A percentile compares a stretch with the other conserved stretches of the same genome.
Conservation (phyloP, 2,329 filamentous ascomycete species). For the Fusarium kyushuense region DNA sequence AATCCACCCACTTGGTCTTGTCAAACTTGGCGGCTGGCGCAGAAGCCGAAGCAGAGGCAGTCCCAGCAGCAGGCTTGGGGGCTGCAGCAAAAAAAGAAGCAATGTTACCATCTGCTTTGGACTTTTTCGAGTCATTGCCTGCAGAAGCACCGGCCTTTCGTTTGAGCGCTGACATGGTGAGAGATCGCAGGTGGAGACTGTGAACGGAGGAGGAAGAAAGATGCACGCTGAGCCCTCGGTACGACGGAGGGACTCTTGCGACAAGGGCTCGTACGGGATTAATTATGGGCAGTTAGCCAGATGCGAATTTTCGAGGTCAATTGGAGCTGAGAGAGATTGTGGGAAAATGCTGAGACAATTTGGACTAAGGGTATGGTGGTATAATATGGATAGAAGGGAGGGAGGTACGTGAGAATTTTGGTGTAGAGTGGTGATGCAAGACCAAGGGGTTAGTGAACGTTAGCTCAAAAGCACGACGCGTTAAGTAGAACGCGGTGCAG, state of each 20-base stretch:
- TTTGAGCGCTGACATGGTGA: conserved; percentile 70
- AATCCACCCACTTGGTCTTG: conserved; percentile 89
- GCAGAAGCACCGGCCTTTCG: conserved; percentile 69
- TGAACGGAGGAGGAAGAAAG: conserved; percentile 25
- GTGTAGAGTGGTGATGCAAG: conserved; percentile 36
- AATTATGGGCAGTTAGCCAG: conserved; percentile 34
- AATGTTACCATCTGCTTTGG: conserved; percentile 81
- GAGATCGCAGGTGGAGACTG: conserved; percentile 36
- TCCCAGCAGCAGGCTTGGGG: conserved; percentile 64
- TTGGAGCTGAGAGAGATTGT: background rate
- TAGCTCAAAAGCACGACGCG: conserved; percentile 29
- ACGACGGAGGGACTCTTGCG: conserved; percentile 26
- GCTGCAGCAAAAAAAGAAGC: conserved; percentile 84
- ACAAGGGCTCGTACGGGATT: conserved; percentile 12
- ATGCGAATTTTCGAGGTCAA: background rate
- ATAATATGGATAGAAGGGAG: conserved; percentile 16
- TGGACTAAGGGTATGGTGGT: background rate
- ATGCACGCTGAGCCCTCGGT: conserved; percentile 38
- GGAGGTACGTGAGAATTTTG: conserved; percentile 25
- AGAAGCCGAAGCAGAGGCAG: conserved; percentile 44
- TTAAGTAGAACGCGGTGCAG: conserved; percentile 39
- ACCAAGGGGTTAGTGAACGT: conserved; percentile 19
- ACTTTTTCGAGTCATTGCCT: conserved; percentile 72
- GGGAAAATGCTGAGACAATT: background rate
- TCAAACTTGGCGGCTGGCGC: conserved; percentile 73